Percentiles rank a stretch among this genome's conserved stretches.
Evolutionary conservation across 345 rosid genomes (phyloP).

Genomic region (thale cress (Arabidopsis thaliana)): DNA sequence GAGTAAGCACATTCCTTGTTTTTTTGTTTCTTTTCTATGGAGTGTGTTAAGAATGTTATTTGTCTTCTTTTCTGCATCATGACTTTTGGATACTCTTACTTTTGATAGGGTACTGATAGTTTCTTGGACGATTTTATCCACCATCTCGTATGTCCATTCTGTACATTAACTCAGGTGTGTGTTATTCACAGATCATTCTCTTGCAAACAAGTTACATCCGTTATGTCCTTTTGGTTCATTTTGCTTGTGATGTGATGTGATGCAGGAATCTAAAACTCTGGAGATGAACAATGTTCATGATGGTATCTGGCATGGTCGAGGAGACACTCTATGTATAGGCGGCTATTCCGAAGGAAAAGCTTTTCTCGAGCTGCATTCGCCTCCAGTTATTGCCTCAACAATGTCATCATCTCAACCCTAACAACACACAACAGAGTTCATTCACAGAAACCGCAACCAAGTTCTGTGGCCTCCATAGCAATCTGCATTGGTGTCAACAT

Average conservation of each 20-base stretch:
- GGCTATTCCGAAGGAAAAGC: constrained; percentile 62
- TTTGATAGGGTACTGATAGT: constrained; percentile 68
- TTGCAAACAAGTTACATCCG: background rate
- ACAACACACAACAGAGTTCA: constrained; percentile 11
- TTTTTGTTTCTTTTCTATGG: background rate
- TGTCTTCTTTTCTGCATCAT: constrained; percentile 15
- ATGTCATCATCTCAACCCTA: constrained; percentile 51
- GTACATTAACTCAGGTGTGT: constrained; percentile 81
- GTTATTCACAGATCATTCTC: background rate
- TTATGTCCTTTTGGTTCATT: constrained; percentile 15
- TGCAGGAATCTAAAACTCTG: constrained; percentile 86
- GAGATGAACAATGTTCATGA: constrained; percentile 98
- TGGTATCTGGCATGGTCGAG: constrained; percentile 94
- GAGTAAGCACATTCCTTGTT: constrained; percentile 54
- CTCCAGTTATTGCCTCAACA: constrained; percentile 51
- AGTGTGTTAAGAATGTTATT: background rate
- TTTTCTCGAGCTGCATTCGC: constrained; percentile 55
- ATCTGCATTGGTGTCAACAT: constrained; percentile 10
- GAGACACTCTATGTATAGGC: constrained; percentile 82
- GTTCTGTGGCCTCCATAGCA: constrained; percentile 1
- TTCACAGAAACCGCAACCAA: constrained; percentile 2
- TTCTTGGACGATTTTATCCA: constrained; percentile 71
- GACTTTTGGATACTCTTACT: constrained; percentile 3
- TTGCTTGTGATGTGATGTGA: constrained; percentile 28
- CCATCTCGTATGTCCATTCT: constrained; percentile 81